Conservation (phyloP, 78 protist species). For the Dictyostelium capitatum region DNA sequence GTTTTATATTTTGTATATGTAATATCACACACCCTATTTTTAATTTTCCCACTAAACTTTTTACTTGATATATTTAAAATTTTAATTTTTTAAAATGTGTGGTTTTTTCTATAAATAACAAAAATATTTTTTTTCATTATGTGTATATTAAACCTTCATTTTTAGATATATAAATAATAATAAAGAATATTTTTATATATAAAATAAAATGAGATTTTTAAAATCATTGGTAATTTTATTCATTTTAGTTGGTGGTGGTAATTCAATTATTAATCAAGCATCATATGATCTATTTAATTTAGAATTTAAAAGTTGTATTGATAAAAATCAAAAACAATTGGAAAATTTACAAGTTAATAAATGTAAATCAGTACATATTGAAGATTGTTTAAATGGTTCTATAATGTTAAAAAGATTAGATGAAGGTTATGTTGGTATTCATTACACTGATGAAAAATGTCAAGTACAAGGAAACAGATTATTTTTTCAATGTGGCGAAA, state of each 20-base stretch:
- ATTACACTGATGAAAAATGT: neutral
- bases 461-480: neutral
- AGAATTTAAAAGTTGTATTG: neutral
- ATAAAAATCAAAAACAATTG: neutral
- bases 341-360: neutral
- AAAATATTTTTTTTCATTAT: no score
- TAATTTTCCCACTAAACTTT: no score
- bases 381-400: neutral
- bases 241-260: conserved; percentile 1
- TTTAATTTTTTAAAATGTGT: no score
- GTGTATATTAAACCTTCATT: no score
- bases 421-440: neutral
- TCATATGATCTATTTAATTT: neutral
- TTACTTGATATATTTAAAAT: no score
- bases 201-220: neutral
- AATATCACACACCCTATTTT: no score
- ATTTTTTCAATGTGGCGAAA: neutral
- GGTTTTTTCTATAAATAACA: no score
- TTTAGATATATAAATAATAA: no score
- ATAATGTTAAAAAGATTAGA: neutral
- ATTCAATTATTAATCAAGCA: neutral
- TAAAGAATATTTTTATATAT: neutral
- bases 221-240: neutral
- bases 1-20: no score
- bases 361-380: neutral